Evolutionary conservation across 129 eudicot genomes (phyloP), one percentile per base, ranked within the genome.

Genomic region (Silybum marianum): DNA sequence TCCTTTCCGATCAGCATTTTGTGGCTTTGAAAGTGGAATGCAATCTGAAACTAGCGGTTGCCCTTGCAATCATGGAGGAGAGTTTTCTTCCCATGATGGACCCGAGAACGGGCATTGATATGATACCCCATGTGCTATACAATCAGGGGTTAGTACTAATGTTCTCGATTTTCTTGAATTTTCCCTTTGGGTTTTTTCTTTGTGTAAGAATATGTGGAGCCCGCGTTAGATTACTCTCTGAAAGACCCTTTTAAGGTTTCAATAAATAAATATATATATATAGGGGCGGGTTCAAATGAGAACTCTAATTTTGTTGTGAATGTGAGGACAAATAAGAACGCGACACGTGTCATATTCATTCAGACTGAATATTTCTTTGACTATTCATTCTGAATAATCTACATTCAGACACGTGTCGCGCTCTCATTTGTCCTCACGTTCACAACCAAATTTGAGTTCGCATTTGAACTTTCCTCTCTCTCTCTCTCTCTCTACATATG

Each of bases 81-180:
- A 91, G 99, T 85, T 95, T 95, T 88, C 91, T 95, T 66, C 97
- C 97, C 12, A 95, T 95, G 99, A 88, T 90, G 86, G 99, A 95
- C 79, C 89, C 90, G 4, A 91, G 91, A 85, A 95, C 99, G 0
- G 99, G 99, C 78, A 87, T 95, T 76, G 86, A 95, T 88, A 91
- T 95, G 98, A 93, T 95, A 71, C 97, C 99, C 51, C 99, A 93
- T 78, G 95, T 90, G 26, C 69, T 95, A 23, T 95, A 92, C 87
- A 95, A 91, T 85, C 90, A 93, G 88, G 95, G 98, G 99, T 93
- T 71, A 86, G 93, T 87, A 54, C 22, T 54, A 54, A 0, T 54
- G 42, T 58, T 28, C 76, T 65, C 36, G 3, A 18, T 18, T 72
- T 69, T 23, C 8, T 80, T 8, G 0, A 25, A 10, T 71, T 58